Conservation (phyloP, 1,139 yeast species). For the Ogataea hybrid region DNA sequence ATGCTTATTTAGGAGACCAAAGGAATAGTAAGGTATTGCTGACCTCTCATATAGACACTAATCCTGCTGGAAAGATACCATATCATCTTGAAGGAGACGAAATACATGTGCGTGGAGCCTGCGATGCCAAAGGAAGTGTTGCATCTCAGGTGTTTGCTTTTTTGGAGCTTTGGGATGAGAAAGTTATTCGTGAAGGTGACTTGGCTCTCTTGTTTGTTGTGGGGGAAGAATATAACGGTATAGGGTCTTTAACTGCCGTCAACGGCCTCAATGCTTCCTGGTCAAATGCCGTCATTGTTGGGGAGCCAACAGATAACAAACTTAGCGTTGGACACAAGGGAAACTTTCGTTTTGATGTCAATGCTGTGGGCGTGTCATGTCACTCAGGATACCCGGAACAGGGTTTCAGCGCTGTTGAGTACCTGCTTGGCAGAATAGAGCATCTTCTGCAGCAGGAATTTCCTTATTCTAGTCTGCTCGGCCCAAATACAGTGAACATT, state of each 20-base stretch:
- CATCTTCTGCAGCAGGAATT: slow-evolving; percentile 35
- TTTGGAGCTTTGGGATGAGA: slow-evolving; percentile 38
- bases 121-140: slow-evolving; percentile 59
- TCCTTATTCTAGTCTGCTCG: slow-evolving; percentile 51
- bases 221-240: slow-evolving; percentile 61
- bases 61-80: slow-evolving; percentile 54
- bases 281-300: slow-evolving; percentile 60
- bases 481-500: slow-evolving; percentile 58
- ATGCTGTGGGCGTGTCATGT: slow-evolving; percentile 52
- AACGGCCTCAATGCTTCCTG: slow-evolving; percentile 44
- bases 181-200: slow-evolving; percentile 49
- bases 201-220: slow-evolving; percentile 57
- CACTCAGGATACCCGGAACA: slow-evolving; percentile 69
- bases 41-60: slow-evolving; percentile 65
- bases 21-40: slow-evolving; percentile 48
- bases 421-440: slow-evolving; percentile 46
- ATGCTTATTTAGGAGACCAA: slow-evolving; percentile 47
- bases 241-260: slow-evolving; percentile 50
- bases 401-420: slow-evolving; percentile 59
- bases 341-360: slow-evolving; percentile 39
- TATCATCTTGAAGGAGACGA: slow-evolving; percentile 47
- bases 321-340: slow-evolving; percentile 71
- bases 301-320: slow-evolving; percentile 72
- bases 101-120: slow-evolving; percentile 59
- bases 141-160: slow-evolving; percentile 54